Evolutionary conservation across 2,329 filamentous ascomycete species (phyloP), one percentile per base, ranked within the genome.

Genomic region (Pseudogymnoascus sp.): DNA sequence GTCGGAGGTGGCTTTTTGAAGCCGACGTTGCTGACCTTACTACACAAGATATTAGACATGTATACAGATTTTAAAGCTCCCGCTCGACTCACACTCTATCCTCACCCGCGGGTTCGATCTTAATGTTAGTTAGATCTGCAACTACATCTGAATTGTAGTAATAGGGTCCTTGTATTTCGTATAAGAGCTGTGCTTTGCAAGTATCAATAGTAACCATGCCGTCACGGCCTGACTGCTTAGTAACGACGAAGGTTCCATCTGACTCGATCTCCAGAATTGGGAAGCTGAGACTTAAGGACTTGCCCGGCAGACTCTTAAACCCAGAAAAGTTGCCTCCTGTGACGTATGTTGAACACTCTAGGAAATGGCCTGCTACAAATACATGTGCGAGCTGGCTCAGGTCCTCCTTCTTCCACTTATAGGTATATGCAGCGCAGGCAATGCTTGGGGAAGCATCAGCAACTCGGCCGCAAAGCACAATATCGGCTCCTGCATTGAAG

Each of bases 391-490:
- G 63, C 63, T 73, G 64, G 57, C 76, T 69, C 57, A 75, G 63
- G n/a, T 72, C 67, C 8, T 67, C 65, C 12, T 73, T 67, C 9
- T 68, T 60, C 78, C 78, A 80, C 20, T 66, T 62, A 66, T 77
- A 74, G 66, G 70, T 77, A 74, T 74, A 78, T 57, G 68, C 70
- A 4, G 74, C 74, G 12, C 74, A 71, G 9, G 71, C 75, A 54
- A 77, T 76, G 2, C 75, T 72, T 1, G 74, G 74, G 3, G 71
- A 73, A 12, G 76, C 76, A 68, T 78, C 76, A 1, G 74, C 71
- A 4, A 77, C 75, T 34, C 76, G 70, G 12, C 76, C 75, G 62
- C 74, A 76, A 32, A 78, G 69, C 20, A 78, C 74, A 61, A 78
- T 77, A 62, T 77, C 74, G 5, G 73, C 75, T 59, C 70, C 70